phyloP scores from a whole-genome alignment of 257 asterid species.

The Solanum chmielewskii region DNA sequence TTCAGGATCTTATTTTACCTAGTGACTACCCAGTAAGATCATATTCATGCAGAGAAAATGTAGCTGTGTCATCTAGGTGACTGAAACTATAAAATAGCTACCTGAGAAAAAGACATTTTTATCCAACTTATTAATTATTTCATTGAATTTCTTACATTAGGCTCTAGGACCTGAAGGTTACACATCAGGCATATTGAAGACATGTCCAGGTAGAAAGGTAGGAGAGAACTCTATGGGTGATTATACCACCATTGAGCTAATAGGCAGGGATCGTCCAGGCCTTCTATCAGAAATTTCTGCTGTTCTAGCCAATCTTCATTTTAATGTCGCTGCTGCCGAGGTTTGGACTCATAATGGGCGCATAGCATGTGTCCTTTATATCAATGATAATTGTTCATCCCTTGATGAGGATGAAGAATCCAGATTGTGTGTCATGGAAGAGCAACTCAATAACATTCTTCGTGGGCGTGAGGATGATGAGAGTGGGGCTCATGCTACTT shows the following conservation, averaged over 20 bases:
- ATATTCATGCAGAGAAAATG: background rate
- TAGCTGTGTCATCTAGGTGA: background rate
- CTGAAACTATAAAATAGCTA: background rate
- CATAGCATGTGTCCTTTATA: conserved; percentile 81
- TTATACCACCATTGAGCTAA: conserved; percentile 72
- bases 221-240: conserved; percentile 63
- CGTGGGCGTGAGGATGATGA: conserved; percentile 43
- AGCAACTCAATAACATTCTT: conserved; percentile 67
- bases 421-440: conserved; percentile 61
- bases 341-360: conserved; percentile 94
- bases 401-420: conserved; percentile 53
- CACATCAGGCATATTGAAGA: conserved; percentile 50
- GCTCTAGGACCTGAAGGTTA: conserved; percentile 82
- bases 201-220: conserved; percentile 46
- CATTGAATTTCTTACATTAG: conserved; percentile 22
- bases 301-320: conserved; percentile 68
- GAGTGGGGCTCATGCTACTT: conserved; percentile 38
- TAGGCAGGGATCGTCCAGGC: conserved; percentile 84
- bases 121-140: background rate
- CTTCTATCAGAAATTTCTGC: conserved; percentile 85
- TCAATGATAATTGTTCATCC: conserved; percentile 49
- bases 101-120: background rate
- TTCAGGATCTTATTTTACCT: background rate
- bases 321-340: conserved; percentile 86
- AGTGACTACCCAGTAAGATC: background rate